A percentile compares a stretch with the other conserved stretches of the same genome.
These are phyloP conservation scores for Yamadazyma friedrichii DNA, from an alignment of 1,139 yeast species.

Conservation along the genomic window DNA sequence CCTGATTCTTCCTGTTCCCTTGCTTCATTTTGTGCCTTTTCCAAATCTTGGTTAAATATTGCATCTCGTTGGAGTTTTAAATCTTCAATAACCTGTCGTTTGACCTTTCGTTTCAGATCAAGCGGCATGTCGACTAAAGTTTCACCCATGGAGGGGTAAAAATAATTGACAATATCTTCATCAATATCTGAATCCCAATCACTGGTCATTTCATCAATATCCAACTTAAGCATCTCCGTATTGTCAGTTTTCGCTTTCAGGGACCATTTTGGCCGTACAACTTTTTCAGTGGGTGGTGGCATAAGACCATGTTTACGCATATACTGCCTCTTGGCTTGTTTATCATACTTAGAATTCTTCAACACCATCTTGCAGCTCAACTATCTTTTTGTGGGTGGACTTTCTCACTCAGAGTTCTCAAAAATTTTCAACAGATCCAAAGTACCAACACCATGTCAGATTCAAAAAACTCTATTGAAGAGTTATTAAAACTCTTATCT, in stretches of 20 bases:
- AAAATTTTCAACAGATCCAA: neutral
- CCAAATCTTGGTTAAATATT: conserved; percentile 14
- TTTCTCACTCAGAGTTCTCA: neutral
- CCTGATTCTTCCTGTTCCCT: conserved; percentile 26
- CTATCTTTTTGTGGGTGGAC: neutral
- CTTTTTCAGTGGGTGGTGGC: conserved; percentile 9
- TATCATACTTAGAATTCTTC: conserved; percentile 47
- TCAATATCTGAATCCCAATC: conserved; percentile 49
- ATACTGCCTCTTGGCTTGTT: conserved; percentile 40
- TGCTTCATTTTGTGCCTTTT: conserved; percentile 14
- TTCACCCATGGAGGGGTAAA: conserved; percentile 42
- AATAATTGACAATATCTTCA: conserved; percentile 40
- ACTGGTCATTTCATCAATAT: conserved; percentile 28
- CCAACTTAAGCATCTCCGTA: conserved; percentile 23
- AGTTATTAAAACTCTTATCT: conserved; percentile 48
- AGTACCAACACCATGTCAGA: conserved; percentile 8
- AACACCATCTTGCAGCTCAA: conserved; percentile 32
- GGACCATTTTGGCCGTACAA: conserved; percentile 35
- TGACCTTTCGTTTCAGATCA: conserved; percentile 39
- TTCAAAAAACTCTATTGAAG: conserved; percentile 32
- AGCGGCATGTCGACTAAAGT: conserved; percentile 22
- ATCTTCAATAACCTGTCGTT: conserved; percentile 34
- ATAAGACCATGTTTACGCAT: conserved; percentile 41
- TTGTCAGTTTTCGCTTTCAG: conserved; percentile 20
- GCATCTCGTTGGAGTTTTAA: conserved; percentile 22